phyloP scores from a whole-genome alignment of 805 yeast species.

The Candida boidinii region DNA sequence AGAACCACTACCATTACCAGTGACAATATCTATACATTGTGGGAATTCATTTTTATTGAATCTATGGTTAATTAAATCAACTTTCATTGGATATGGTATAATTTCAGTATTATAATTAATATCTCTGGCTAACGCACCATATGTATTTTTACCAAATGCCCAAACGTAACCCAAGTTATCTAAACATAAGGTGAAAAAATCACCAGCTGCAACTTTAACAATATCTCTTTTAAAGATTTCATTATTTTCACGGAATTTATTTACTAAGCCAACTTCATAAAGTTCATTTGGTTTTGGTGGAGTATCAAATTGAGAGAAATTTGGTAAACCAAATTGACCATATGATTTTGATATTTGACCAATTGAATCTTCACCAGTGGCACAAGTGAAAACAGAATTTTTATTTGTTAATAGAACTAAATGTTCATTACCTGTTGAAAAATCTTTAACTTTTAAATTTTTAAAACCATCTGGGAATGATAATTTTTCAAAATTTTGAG shows the following conservation, averaged over 20 bases:
- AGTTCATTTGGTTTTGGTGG: slow-evolving; percentile 41
- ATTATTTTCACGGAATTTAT: slow-evolving; percentile 29
- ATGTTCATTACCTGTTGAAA: slow-evolving; percentile 59
- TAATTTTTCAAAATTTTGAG: slow-evolving; percentile 1
- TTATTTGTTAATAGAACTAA: slow-evolving; percentile 49
- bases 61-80: slow-evolving; percentile 31
- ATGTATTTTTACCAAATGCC: slow-evolving; percentile 79
- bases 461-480: too few species aligned
- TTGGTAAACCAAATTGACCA: slow-evolving; percentile 86
- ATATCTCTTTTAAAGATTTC: slow-evolving; percentile 34
- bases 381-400: slow-evolving; percentile 55
- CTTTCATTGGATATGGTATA: slow-evolving; percentile 59
- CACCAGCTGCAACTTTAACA: slow-evolving; percentile 62
- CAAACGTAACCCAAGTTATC: slow-evolving; percentile 63
- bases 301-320: slow-evolving; percentile 52
- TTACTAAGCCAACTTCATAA: slow-evolving; percentile 50
- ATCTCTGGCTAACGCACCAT: slow-evolving; percentile 77
- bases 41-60: slow-evolving; percentile 35
- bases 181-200: slow-evolving; percentile 61
- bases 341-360: slow-evolving; percentile 31
- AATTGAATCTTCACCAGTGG: slow-evolving; percentile 38
- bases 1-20: slow-evolving; percentile 65
- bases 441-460: slow-evolving; percentile 23
- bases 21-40: slow-evolving; percentile 45
- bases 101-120: slow-evolving; percentile 58